Evolutionary conservation across 306 rosid species (phyloP).

Genomic region (Rubus idaeus): DNA sequence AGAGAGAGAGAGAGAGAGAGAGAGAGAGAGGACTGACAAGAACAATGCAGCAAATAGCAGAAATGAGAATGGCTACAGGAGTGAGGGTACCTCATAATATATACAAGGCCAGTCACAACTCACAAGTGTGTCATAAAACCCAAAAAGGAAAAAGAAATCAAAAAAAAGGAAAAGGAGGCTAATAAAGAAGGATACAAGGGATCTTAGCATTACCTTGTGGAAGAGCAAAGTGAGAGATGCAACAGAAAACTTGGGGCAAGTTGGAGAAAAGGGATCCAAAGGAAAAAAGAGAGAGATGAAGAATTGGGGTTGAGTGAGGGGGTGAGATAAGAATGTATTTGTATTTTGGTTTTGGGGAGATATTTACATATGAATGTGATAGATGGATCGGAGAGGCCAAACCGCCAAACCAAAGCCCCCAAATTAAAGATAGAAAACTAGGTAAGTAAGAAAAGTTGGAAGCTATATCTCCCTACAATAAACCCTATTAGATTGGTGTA

Average conservation of each 20-base stretch:
- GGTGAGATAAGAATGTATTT: conserved; percentile 70
- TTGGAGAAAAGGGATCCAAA: conserved; percentile 34
- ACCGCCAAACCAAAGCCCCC: background rate
- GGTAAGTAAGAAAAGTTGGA: conserved; percentile 14
- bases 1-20: conserved; percentile 3
- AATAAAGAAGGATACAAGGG: conserved; percentile 13
- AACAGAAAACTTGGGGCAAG: conserved; percentile 34
- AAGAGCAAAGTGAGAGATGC: conserved; percentile 52
- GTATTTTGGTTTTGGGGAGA: background rate
- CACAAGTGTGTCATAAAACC: background rate
- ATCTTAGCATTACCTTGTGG: conserved; percentile 42
- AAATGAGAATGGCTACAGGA: conserved; percentile 9
- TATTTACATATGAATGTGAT: background rate
- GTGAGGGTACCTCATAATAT: background rate
- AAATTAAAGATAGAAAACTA: background rate
- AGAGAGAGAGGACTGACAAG: conserved; percentile 7
- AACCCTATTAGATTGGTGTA: background rate
- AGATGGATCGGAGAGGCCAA: background rate
- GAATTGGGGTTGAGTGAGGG: conserved; percentile 52
- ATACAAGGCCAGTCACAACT: background rate
- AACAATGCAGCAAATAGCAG: conserved; percentile 14
- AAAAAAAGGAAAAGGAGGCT: background rate
- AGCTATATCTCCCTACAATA: conserved; percentile 1
- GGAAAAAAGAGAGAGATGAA: conserved; percentile 19
- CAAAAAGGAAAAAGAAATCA: conserved; percentile 1